Base-by-base conservation (phyloP, 139 green algal species). In the Pleodorina starrii region DNA sequence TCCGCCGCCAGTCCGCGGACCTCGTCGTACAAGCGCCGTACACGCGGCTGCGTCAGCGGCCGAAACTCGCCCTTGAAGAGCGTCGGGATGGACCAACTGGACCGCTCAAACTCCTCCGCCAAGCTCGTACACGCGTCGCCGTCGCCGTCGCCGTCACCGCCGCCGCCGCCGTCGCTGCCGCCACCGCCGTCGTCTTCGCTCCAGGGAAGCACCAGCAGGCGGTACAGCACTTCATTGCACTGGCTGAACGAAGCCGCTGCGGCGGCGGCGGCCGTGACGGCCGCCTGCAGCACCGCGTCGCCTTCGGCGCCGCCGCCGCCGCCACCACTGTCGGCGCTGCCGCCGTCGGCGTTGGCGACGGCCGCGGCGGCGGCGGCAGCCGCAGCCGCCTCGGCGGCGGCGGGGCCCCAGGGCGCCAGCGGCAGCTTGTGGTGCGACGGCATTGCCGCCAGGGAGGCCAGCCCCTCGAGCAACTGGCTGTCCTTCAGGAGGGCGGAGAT, bases 1-100 rank as follows among this genome's bases (percentile, higher is more conserved):
- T 79, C 66, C 16, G 43, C 44, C 44, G 82, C 82, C 82, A 88
- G 63, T 0, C 1, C 21, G n/a, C 82, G 29, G 1, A 63, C 32
- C 82, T 88, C 63, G n/a, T 88, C 82, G 5, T 68, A 88, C 82
- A 88, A 25, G n/a, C 82, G 60, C 63, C 82, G 16, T 32, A 79
- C 44, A 17, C 66, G 82, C 38, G 46, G 14, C 82, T 80, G 82
- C 19, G 59, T 69, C 44, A 88, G 40, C n/a, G 63, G 82, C 27
- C 60, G 19, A 44, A 79, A 79, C 32, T 79, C 66, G 7, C 82
- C 82, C 3, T 69, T 35, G 7, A 79, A 5, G 17, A 88, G 60
- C 32, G 32, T 50, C 5, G 82, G 82, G 11, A 88, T 27, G 11
- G 66, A 68, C 82, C 82, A 88, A 38, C 66, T 71, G 44, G 40